Evolutionary conservation across 1,139 yeast genomes (phyloP).

Genomic region (Lodderomyces jiufengensis): DNA sequence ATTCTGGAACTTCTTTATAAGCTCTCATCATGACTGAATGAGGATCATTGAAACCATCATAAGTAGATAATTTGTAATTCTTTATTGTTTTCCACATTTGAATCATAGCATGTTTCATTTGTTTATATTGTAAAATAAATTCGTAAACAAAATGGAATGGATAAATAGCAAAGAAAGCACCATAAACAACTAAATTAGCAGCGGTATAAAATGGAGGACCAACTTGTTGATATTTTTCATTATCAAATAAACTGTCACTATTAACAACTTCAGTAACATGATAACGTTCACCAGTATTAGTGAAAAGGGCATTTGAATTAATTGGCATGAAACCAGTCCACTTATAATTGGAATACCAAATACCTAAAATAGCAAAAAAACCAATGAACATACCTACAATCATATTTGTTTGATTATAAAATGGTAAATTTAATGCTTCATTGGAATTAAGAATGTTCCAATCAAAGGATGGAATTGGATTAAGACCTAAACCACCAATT

Average conservation of each 20-base stretch:
- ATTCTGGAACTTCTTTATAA: slow-evolving; percentile 62
- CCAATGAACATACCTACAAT: slow-evolving; percentile 44
- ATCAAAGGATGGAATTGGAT: slow-evolving; percentile 54
- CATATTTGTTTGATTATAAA: slow-evolving; percentile 41
- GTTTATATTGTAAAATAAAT: slow-evolving; percentile 27
- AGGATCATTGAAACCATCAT: slow-evolving; percentile 39
- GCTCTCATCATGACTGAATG: slow-evolving; percentile 53
- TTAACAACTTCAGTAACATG: slow-evolving; percentile 41
- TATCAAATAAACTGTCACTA: slow-evolving; percentile 33
- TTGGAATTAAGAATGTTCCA: slow-evolving; percentile 35
- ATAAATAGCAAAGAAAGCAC: slow-evolving; percentile 55
- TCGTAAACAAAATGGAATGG: slow-evolving; percentile 53
- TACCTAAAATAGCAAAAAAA: slow-evolving; percentile 40
- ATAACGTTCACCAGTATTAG: slow-evolving; percentile 45
- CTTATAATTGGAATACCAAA: slow-evolving; percentile 49
- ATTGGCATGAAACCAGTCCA: slow-evolving; percentile 56
- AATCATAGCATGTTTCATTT: slow-evolving; percentile 14
- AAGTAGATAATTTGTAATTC: slow-evolving; percentile 14
- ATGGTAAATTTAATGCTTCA: slow-evolving; percentile 38
- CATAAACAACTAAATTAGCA: slow-evolving; percentile 46
- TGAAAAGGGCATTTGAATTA: slow-evolving; percentile 41
- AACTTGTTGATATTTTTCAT: slow-evolving; percentile 37
- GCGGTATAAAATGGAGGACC: slow-evolving; percentile 48
- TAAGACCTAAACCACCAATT: slow-evolving; percentile 51
- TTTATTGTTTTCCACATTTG: slow-evolving; percentile 10